phyloP scores from a whole-genome alignment of 1,284 basidiomycete species.

The Ceratobasidium sp. region DNA sequence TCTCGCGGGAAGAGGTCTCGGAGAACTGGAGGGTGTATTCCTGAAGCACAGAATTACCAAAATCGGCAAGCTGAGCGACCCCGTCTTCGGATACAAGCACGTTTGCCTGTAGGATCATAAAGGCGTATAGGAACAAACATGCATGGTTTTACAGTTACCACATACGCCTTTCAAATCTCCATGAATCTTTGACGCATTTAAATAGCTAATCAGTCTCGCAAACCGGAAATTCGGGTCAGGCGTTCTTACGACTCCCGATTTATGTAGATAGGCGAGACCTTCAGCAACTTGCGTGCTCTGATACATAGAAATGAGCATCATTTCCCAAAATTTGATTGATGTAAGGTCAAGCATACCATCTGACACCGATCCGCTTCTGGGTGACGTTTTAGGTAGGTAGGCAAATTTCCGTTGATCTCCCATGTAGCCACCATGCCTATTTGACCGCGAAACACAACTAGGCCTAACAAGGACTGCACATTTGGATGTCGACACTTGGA shows the following conservation, averaged over 20 bases:
- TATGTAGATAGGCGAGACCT: neutral
- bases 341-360: neutral
- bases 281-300: neutral
- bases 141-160: neutral
- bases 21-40: neutral
- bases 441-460: neutral
- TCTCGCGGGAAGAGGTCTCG: neutral
- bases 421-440: slow-evolving; percentile 8
- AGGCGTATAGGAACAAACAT: no score
- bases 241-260: neutral
- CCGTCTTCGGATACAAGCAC: neutral
- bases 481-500: slow-evolving; percentile 11
- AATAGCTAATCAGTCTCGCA: neutral
- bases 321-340: no score
- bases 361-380: neutral
- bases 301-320: no score
- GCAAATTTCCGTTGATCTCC: neutral
- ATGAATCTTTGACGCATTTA: neutral
- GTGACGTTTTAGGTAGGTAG: neutral
- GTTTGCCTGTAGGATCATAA: no score
- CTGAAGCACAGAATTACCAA: neutral
- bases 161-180: neutral
- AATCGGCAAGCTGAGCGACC: neutral
- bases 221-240: neutral
- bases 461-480: neutral